Base-by-base conservation (phyloP, 306 rosid genomes). In the Trifolium fragiferum region DNA sequence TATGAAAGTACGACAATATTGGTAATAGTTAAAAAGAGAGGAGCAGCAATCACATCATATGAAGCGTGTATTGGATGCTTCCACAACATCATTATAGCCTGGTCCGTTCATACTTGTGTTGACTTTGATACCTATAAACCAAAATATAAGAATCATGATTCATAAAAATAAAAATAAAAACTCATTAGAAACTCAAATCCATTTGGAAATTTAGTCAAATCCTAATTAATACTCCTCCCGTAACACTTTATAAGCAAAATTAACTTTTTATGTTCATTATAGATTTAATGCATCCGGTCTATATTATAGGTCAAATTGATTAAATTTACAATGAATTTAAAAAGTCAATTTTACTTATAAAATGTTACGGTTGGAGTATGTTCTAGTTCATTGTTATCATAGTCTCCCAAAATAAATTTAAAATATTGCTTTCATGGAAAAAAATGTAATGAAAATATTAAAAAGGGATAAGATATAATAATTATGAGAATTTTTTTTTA, bases 111-210 rank as follows among this genome's bases (percentile, higher is more conserved):
- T 33, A 13, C 69, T 66, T 84, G 75, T 51, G 74, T 44, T 80
- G 84, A 35, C 77, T 86, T 88, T 76, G 86, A 76, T 65, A 88
- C 88, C 92, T 88, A 77, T 47, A 59, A 72, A 66, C 10, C 70
- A 27, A 82, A 75, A 75, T 40, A 47, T 46, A 44, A 53, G 20
- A 25, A 38, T 57, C 37, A 66, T 14, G 1, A 61, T 38, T 49
- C 4, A 53, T 3, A 70, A 12, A 7, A 21, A 14, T 3, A 10
- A 18, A 69, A 16, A 30, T n/a, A 11, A 18, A 69, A 12, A 30
- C 2, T 3, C 0, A 4, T 25, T 7, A 47, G 44, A 51, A 60
- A 51, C 12, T 51, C 59, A 49, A 8, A 16, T 19, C 11, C n/a
- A n/a, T n/a, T n/a, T n/a, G n/a, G n/a, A n/a, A 16, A 16, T 16